phyloP scores from a whole-genome alignment of 148 eudicot genomes.

The Silene uniflora region DNA sequence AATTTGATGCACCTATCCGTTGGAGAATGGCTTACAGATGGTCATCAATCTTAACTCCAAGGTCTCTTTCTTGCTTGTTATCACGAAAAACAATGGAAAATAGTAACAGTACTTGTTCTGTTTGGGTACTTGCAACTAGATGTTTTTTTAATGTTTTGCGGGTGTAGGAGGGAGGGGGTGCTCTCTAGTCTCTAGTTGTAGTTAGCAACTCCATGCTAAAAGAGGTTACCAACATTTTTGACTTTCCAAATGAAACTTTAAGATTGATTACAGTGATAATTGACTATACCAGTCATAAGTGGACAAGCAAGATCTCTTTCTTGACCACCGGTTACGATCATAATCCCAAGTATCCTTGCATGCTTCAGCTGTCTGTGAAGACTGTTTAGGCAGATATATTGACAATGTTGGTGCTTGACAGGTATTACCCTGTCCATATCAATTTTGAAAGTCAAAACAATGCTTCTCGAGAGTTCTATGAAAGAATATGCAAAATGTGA shows the following conservation, averaged over 20 bases:
- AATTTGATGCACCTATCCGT: too few species aligned
- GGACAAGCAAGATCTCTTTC: slow-evolving; percentile 54
- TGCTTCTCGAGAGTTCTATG: neutral
- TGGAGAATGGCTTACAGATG: too few species aligned
- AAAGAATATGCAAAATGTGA: slow-evolving; percentile 25
- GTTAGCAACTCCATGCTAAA: neutral
- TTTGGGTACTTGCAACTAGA: neutral
- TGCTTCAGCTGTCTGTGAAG: slow-evolving; percentile 33
- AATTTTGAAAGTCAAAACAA: slow-evolving; percentile 15
- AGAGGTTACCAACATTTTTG: neutral
- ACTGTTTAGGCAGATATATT: slow-evolving; percentile 22
- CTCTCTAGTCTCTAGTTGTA: too few species aligned
- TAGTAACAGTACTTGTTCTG: neutral
- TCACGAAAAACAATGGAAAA: neutral
- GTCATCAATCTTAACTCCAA: too few species aligned
- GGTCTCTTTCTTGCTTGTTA: too few species aligned
- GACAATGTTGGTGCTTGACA: slow-evolving; percentile 23
- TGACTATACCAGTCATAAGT: slow-evolving; percentile 65
- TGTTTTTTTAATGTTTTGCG: neutral
- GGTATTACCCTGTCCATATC: slow-evolving; percentile 29
- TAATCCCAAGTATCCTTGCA: slow-evolving; percentile 68
- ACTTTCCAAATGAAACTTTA: neutral
- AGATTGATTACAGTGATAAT: neutral
- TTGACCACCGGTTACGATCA: slow-evolving; percentile 64
- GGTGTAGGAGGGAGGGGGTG: too few species aligned